These are phyloP conservation scores for Arabis alpina DNA, from an alignment of 345 rosid genomes.

Conservation along the genomic window DNA sequence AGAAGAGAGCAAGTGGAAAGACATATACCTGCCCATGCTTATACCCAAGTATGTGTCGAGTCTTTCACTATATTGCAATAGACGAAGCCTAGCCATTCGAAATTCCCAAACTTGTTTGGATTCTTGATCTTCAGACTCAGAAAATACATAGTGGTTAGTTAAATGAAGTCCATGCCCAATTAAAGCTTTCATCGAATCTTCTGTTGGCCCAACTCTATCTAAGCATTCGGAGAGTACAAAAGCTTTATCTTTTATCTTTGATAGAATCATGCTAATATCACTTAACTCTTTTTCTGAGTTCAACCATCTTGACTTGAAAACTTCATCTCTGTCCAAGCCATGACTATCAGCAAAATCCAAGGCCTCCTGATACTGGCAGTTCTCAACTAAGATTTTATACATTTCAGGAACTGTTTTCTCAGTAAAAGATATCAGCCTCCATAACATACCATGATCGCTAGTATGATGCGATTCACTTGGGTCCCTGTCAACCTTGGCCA, in stretches of 20 bases:
- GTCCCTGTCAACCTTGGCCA: constrained; percentile 46
- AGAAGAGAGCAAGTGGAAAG: constrained; percentile 16
- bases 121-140: constrained; percentile 58
- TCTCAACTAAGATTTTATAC: constrained; percentile 69
- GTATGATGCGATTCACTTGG: constrained; percentile 39
- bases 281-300: constrained; percentile 60
- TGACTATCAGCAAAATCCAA: constrained; percentile 74
- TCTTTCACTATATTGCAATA: constrained; percentile 80
- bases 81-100: constrained; percentile 79
- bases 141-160: constrained; percentile 59
- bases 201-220: constrained; percentile 77
- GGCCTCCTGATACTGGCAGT: constrained; percentile 67
- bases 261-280: constrained; percentile 63
- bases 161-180: constrained; percentile 67
- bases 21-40: constrained; percentile 94
- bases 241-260: constrained; percentile 68
- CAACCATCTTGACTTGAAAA: constrained; percentile 83
- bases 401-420: constrained; percentile 83
- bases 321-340: constrained; percentile 83
- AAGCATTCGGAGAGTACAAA: constrained; percentile 81
- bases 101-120: constrained; percentile 64
- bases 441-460: constrained; percentile 48
- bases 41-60: constrained; percentile 93
- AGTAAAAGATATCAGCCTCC: constrained; percentile 79
- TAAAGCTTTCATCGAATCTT: constrained; percentile 79